Evolutionary conservation across 2,329 filamentous ascomycete species (phyloP).

Genomic region (Apiospora sp.): DNA sequence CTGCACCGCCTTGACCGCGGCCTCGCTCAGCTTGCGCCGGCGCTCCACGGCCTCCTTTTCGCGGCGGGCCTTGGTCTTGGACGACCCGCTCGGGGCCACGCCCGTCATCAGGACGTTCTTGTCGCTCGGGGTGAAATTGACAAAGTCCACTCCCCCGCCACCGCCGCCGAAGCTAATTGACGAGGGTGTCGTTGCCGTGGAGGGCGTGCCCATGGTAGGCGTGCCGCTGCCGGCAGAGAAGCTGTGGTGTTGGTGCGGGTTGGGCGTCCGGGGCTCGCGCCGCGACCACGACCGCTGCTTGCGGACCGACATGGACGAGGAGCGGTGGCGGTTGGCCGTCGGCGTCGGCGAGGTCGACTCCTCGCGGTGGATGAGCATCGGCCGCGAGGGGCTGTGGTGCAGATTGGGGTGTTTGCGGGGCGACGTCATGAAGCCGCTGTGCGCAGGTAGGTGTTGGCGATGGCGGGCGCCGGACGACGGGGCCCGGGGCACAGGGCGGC

Average conservation of each 20-base stretch:
- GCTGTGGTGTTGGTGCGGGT: background rate
- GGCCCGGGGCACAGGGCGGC: constrained; percentile 60
- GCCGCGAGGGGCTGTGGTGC: constrained; percentile 41
- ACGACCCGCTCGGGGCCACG: constrained; percentile 89
- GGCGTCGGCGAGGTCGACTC: constrained; percentile 40
- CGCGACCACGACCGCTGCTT: constrained; percentile 49
- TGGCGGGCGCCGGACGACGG: constrained; percentile 63
- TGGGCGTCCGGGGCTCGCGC: constrained; percentile 30
- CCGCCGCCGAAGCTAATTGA: constrained; percentile 27
- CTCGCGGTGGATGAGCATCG: constrained; percentile 35
- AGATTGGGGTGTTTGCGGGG: constrained; percentile 51
- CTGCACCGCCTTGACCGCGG: constrained; percentile 72
- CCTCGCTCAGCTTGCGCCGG: constrained; percentile 71
- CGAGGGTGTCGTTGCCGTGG: constrained; percentile 1
- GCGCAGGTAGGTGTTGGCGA: constrained; percentile 28
- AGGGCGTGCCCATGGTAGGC: background rate
- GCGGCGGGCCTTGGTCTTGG: constrained; percentile 91
- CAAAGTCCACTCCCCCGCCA: constrained; percentile 66
- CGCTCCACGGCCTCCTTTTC: constrained; percentile 88
- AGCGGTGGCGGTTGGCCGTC: constrained; percentile 32
- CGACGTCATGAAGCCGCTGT: constrained; percentile 46
- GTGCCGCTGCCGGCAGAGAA: constrained; percentile 25
- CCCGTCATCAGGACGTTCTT: constrained; percentile 82
- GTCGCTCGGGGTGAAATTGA: constrained; percentile 89
- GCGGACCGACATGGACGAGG: constrained; percentile 41